Conservation (phyloP, 164 flowering plant species). For the Vitis cinerea region DNA sequence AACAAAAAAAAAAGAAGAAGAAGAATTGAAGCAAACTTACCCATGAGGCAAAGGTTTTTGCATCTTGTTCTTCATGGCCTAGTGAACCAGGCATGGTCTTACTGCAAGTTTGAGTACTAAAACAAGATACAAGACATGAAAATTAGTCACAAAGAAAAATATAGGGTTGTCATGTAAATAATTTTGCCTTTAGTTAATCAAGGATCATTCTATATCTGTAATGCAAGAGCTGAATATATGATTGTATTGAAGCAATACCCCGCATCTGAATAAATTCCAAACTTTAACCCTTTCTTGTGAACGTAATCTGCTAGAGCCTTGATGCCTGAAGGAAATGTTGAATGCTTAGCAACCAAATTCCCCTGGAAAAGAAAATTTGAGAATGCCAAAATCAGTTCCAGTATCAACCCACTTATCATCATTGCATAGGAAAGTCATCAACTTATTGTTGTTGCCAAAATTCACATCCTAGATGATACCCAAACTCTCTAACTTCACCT, state of each 20-base stretch:
- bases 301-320: slow-evolving; percentile 35
- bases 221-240: too few species aligned
- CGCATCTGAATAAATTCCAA: slow-evolving; percentile 33
- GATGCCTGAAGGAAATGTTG: slow-evolving; percentile 29
- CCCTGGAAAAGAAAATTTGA: slow-evolving; percentile 16
- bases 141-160: too few species aligned
- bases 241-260: slow-evolving; percentile 16
- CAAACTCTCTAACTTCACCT: too few species aligned
- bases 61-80: slow-evolving; percentile 34
- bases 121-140: not conserved
- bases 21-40: not conserved
- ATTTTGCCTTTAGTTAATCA: too few species aligned
- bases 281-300: slow-evolving; percentile 24
- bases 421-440: too few species aligned
- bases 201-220: too few species aligned
- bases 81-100: slow-evolving; percentile 36
- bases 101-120: slow-evolving; percentile 25
- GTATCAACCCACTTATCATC: too few species aligned
- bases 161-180: too few species aligned
- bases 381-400: too few species aligned
- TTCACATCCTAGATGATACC: too few species aligned
- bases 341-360: slow-evolving; percentile 19
- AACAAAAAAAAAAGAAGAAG: not conserved
- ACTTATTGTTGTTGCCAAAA: too few species aligned
- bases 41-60: slow-evolving; percentile 36